phyloP scores from a whole-genome alignment of 345 rosid genomes.

The Eucalyptus curtisii region DNA sequence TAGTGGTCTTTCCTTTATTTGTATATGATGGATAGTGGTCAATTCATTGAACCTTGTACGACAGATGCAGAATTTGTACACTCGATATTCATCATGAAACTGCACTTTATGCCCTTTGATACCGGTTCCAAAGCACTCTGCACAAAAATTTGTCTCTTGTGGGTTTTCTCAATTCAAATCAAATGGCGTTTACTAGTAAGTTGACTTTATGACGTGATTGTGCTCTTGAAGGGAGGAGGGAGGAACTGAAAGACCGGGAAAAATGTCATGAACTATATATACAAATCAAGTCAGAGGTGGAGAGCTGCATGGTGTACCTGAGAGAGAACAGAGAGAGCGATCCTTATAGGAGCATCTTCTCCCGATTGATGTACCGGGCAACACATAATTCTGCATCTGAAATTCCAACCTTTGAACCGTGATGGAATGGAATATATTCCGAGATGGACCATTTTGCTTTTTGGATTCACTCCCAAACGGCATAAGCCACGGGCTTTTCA shows the following conservation, averaged over 20 bases:
- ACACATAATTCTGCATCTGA: slow-evolving; percentile 28
- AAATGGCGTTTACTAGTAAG: background rate
- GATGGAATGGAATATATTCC: background rate
- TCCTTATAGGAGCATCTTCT: slow-evolving; percentile 47
- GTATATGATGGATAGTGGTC: background rate
- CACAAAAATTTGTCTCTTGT: background rate
- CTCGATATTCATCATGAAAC: background rate
- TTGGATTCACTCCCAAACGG: background rate
- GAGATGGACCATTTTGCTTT: background rate
- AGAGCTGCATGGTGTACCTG: slow-evolving; percentile 37
- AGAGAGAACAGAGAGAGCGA: slow-evolving; percentile 54
- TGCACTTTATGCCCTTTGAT: background rate
- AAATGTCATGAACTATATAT: slow-evolving; percentile 51
- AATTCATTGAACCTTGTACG: background rate
- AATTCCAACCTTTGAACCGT: slow-evolving; percentile 56
- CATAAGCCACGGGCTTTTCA: background rate
- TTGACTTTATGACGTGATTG: background rate
- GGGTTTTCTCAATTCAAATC: background rate
- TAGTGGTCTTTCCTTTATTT: background rate
- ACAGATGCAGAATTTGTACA: background rate
- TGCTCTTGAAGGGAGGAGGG: slow-evolving; percentile 23
- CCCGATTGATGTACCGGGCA: slow-evolving; percentile 41
- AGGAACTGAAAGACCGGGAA: slow-evolving; percentile 38
- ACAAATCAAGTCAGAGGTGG: slow-evolving; percentile 53
- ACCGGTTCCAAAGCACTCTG: background rate